Base-by-base conservation (phyloP, 1,284 basidiomycete genomes). In the Leccinum pachyderme region DNA sequence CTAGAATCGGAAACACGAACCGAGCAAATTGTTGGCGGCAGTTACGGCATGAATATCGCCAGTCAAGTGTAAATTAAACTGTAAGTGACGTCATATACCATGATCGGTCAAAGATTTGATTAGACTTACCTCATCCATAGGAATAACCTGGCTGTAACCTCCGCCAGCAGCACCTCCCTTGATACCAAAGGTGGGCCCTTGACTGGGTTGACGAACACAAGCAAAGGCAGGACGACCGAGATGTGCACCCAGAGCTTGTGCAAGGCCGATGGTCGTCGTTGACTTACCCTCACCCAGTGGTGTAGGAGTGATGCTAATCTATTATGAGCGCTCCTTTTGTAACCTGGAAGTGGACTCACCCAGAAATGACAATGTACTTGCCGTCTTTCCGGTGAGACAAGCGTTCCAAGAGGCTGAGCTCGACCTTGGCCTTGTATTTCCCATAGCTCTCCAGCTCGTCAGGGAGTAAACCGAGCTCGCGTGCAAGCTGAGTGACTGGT, bases 161-260 rank as follows among this genome's bases (percentile, higher is more conserved):
- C 96, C 96, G 53, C 97, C 96, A 52, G 96, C 96, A 32, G 96
- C 97, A 67, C 97, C 97, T 65, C 96, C 96, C 77, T 99, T 99
- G 81, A 99, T 98, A 70, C 97, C 96, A 69, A 99, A 99, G 0
- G 96, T 99, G 29, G 96, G 96, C 15, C 97, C 96, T 73, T 99
- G 96, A 73, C 93, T 96, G 2, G 96, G 96, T 72, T 99, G 97
- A 58, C 96, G 90, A n/a, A 99, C 95, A 73, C 95, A 98, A 51
- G 97, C 97, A 74, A 98, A 99, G 9, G 94, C 84, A 15, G 92
- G 88, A 61, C 96, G 93, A 59, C 88, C 86, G 35, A 99, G 83
- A 71, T 98, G 95, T 48, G 95, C 96, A 56, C 95, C 95, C 59
- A 99, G 83, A 28, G 96, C 96, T 74, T 99, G 96, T 5, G 94